A percentile compares a stretch with the other conserved stretches of the same genome.
phyloP scores from a whole-genome alignment of 2,329 filamentous ascomycete genomes.

The Botrytis byssoidea region DNA sequence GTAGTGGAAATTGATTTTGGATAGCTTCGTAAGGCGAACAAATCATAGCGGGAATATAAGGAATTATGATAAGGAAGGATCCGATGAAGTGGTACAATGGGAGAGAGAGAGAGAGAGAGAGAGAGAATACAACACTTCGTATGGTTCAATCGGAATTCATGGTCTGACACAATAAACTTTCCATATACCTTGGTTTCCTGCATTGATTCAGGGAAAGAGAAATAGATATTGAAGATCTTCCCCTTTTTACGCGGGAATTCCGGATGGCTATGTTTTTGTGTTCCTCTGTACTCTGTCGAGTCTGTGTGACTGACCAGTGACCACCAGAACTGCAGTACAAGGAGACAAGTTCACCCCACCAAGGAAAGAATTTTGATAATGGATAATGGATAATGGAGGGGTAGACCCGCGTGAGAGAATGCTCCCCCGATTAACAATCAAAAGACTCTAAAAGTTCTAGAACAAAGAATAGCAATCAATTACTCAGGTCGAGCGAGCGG shows the following conservation, averaged over 20 bases:
- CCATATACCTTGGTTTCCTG: not conserved
- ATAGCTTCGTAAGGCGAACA: conserved; percentile 5
- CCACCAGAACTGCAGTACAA: not conserved
- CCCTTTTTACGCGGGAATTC: conserved; percentile 2
- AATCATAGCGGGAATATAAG: conserved; percentile 1
- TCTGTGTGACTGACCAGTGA: not conserved
- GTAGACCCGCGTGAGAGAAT: conserved; percentile 7
- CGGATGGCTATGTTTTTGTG: not conserved
- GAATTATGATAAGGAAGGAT: not conserved
- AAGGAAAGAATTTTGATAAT: not conserved
- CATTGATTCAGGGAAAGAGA: not conserved
- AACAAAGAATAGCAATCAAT: not conserved
- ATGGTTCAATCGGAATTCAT: not conserved
- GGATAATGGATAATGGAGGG: not conserved
- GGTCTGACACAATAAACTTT: not conserved
- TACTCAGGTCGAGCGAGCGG: not conserved
- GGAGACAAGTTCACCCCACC: not conserved
- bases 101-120: not conserved
- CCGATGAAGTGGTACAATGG: not conserved
- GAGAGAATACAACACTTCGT: not conserved
- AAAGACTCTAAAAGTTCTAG: not conserved
- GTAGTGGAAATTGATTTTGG: not conserved
- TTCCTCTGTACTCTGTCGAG: not conserved
- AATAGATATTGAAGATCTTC: not conserved
- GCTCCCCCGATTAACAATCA: not conserved